Evolutionary conservation across 2,329 filamentous ascomycete genomes (phyloP), one percentile per base, ranked within the genome.

Genomic region (Penicillium brevicompactum): DNA sequence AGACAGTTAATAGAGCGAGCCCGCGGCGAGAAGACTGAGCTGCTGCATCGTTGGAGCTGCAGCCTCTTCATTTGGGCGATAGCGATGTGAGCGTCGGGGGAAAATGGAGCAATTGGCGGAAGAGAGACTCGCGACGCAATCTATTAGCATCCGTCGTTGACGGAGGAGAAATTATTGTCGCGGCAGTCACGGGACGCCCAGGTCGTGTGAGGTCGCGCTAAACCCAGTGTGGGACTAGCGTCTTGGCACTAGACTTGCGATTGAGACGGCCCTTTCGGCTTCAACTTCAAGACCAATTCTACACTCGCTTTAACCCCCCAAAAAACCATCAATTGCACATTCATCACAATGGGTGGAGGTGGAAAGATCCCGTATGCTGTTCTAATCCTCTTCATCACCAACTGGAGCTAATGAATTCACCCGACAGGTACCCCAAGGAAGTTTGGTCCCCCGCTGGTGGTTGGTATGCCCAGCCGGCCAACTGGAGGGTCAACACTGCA

Each of bases 361-460:
- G 87, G 85, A 77, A 89, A 89, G 78, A 83, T 90, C 66, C 84
- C 85, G 84, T 89, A 82, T 68, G 82, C 72, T 21, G 13, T 4
- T 38, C 27, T 45, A 16, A 78, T 77, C 76, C 82, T 79, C 76
- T 53, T 58, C 56, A 55, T 45, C 21, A 38, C 42, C 53, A 31
- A 21, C 22, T 27, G 42, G 21, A 48, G 50, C 70, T 73, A 51
- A 73, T 63, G 46, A 43, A 59, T 58, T 53, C 42, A 57, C 44
- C 50, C 50, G 44, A 51, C 69, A 96, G 91, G 72, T 96, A 96
- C 79, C 92, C 92, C 76, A 97, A 96, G 84, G 93, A 99, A 83
- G 91, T 99, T 84, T 99, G 94, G 94, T 97, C 94, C 71, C 94
- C 94, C 59, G 83, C 93, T 63, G 94, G 94, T 84, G 94, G 94